These are phyloP conservation scores for Microcyclospora tardicrescens DNA, from an alignment of 2,329 filamentous ascomycete species.

Conservation along the genomic window DNA sequence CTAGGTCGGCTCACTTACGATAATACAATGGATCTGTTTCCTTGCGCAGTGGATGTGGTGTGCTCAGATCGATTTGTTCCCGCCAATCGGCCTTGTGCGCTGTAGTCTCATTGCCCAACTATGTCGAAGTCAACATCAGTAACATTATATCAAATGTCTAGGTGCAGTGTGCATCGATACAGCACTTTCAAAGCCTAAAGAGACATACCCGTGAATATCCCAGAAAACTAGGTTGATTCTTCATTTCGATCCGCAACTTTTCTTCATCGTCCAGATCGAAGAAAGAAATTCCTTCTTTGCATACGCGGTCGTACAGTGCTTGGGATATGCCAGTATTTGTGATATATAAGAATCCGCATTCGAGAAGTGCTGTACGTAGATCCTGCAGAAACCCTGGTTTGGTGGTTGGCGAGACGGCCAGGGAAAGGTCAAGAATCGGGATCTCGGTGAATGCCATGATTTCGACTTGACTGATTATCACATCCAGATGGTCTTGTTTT, in stretches of 20 bases:
- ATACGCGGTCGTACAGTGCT: constrained; percentile 51
- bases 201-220: constrained; percentile 31
- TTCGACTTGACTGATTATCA: too few species aligned
- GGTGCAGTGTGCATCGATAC: too few species aligned
- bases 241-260: constrained; percentile 50
- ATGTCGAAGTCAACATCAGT: constrained; percentile 3
- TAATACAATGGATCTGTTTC: constrained; percentile 55
- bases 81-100: constrained; percentile 64
- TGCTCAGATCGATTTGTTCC: constrained; percentile 78
- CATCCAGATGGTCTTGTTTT: too few species aligned
- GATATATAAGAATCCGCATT: constrained; percentile 81
- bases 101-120: constrained; percentile 49
- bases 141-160: too few species aligned
- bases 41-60: constrained; percentile 54
- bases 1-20: constrained; percentile 1
- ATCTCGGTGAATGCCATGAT: constrained; percentile 50
- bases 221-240: constrained; percentile 30
- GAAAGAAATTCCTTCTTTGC: constrained; percentile 55
- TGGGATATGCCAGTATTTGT: constrained; percentile 64
- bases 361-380: constrained; percentile 62
- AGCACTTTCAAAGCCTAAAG: neutral
- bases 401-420: constrained; percentile 48
- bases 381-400: constrained; percentile 61
- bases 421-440: constrained; percentile 63
- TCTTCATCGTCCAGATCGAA: constrained; percentile 65